A percentile compares a stretch with the other conserved stretches of the same genome.
Evolutionary conservation across 2,329 filamentous ascomycete species (phyloP).

Genomic region (Chaetomiaceae sp.): DNA sequence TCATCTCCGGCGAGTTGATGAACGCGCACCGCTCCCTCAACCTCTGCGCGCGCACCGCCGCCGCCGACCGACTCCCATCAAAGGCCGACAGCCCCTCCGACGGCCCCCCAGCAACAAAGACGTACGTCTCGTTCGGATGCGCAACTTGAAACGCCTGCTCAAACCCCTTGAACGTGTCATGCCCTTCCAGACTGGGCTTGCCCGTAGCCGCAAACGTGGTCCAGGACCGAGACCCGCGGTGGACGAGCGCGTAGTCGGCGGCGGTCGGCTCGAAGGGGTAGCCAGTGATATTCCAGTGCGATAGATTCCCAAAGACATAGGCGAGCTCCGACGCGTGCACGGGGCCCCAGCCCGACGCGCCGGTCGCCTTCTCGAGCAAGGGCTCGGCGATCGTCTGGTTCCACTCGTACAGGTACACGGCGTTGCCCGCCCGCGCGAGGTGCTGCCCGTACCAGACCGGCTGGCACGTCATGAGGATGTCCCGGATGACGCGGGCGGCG

Average conservation of each 20-base stretch:
- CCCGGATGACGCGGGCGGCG: conserved; percentile 20
- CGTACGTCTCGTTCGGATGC: too few species aligned
- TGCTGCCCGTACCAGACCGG: background rate
- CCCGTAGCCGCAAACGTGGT: conserved; percentile 1
- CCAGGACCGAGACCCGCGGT: background rate
- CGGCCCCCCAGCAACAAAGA: too few species aligned
- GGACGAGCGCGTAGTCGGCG: background rate
- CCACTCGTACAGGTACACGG: conserved; percentile 8
- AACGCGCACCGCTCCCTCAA: too few species aligned
- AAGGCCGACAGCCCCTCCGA: too few species aligned
- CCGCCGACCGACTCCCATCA: too few species aligned
- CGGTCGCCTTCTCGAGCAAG: background rate
- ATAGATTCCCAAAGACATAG: conserved; percentile 5
- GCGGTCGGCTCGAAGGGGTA: background rate
- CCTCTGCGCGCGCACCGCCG: too few species aligned
- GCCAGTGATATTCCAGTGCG: background rate
- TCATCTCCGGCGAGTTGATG: too few species aligned
- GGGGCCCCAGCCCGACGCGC: background rate
- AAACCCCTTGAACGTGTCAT: conserved; percentile 1
- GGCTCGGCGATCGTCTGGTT: conserved; percentile 6
- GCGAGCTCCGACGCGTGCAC: conserved; percentile 5
- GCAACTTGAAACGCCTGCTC: background rate
- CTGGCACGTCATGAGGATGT: conserved; percentile 23
- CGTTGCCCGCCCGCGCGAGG: conserved; percentile 1
- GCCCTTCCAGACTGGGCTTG: background rate